Evolutionary conservation across 2,329 filamentous ascomycete species (phyloP).

Genomic region (Zasmidium angulare): DNA sequence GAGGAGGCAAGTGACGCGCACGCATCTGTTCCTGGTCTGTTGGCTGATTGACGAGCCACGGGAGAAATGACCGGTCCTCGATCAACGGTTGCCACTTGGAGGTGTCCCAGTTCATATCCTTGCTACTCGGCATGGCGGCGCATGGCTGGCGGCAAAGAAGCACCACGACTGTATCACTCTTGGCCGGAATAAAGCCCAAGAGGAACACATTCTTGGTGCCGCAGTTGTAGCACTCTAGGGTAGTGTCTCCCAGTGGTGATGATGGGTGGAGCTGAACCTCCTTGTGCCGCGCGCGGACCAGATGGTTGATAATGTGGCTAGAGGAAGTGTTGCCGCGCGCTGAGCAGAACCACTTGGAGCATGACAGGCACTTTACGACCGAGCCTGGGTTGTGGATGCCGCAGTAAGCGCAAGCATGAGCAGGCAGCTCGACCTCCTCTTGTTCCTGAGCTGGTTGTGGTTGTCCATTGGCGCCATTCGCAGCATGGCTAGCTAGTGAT

Average conservation of each 20-base stretch:
- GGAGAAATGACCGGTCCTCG: slow-evolving; percentile 90
- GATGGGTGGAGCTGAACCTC: slow-evolving; percentile 95
- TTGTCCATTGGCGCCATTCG: slow-evolving; percentile 69
- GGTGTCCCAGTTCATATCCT: slow-evolving; percentile 99
- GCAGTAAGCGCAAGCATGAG: slow-evolving; percentile 96
- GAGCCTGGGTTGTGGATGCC: slow-evolving; percentile 94
- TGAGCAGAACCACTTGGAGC: slow-evolving; percentile 99
- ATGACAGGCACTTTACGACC: slow-evolving; percentile 93
- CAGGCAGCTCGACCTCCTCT: slow-evolving; percentile 79
- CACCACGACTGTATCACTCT: slow-evolving; percentile 97
- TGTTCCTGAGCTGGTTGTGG: slow-evolving; percentile 61
- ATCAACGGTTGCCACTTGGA: slow-evolving; percentile 97
- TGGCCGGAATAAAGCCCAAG: slow-evolving; percentile 95
- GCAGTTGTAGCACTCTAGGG: slow-evolving; percentile 98
- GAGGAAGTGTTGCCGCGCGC: slow-evolving; percentile 94
- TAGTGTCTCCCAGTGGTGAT: slow-evolving; percentile 90
- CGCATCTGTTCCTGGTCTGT: slow-evolving; percentile 95
- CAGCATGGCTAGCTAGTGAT: slow-evolving; percentile 75
- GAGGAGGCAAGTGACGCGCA: slow-evolving; percentile 86
- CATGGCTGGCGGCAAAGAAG: slow-evolving; percentile 95
- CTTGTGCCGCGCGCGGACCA: slow-evolving; percentile 95
- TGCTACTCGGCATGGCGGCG: slow-evolving; percentile 89
- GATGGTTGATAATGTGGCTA: slow-evolving; percentile 96
- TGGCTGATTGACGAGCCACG: slow-evolving; percentile 87
- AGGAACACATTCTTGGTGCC: slow-evolving; percentile 99